Percentiles rank a stretch among this genome's conserved stretches.
Conservation (phyloP, 805 yeast genomes). For the Starmera pachycereana region DNA sequence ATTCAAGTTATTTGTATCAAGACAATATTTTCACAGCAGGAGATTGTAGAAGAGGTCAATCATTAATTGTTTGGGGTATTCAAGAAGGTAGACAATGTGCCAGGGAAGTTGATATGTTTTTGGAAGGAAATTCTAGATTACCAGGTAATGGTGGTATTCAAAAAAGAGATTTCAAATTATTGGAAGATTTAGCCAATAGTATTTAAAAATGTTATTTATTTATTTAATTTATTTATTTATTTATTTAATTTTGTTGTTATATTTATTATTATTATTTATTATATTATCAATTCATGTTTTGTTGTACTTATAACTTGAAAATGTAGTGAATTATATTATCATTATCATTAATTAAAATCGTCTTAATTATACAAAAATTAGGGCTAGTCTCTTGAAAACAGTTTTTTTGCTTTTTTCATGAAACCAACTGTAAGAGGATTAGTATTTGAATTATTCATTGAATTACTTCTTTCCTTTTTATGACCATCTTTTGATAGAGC, state of each 20-base stretch:
- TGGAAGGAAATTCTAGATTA: constrained; percentile 70
- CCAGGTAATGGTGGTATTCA: constrained; percentile 94
- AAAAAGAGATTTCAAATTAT: constrained; percentile 67
- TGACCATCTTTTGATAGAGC: constrained; percentile 10
- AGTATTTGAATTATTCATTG: not conserved
- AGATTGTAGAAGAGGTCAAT: constrained; percentile 98
- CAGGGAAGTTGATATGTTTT: constrained; percentile 72
- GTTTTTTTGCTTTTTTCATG: constrained; percentile 34
- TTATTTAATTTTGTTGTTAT: not conserved
- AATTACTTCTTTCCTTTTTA: constrained; percentile 12
- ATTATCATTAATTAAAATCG: not conserved
- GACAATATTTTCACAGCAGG: constrained; percentile 90
- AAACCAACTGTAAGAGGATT: constrained; percentile 26
- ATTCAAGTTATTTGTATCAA: constrained; percentile 59
- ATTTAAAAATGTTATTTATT: not conserved
- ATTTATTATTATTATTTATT: not conserved
- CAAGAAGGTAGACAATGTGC: constrained; percentile 99
- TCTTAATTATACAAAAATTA: not conserved
- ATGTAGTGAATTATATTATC: not conserved
- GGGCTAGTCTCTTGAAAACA: constrained; percentile 22
- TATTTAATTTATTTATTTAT: not conserved
- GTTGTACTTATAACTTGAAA: not conserved
- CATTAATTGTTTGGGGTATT: constrained; percentile 97
- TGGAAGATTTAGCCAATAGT: constrained; percentile 56
- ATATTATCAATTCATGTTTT: not conserved